phyloP scores from a whole-genome alignment of 1,139 yeast species.

The Williopsis jadinii region DNA sequence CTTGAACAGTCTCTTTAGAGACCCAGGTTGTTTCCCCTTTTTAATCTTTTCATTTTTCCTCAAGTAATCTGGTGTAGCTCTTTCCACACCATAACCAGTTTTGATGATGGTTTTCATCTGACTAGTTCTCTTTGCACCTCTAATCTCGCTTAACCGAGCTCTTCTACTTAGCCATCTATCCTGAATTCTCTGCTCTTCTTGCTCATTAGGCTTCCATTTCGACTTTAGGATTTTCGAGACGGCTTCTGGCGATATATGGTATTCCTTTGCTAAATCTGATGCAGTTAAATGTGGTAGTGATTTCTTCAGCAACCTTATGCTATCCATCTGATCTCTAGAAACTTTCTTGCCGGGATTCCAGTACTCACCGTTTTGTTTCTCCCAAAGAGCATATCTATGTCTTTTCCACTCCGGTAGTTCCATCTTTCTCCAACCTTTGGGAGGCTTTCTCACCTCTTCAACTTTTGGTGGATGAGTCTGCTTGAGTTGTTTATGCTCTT shows the following conservation, averaged over 20 bases:
- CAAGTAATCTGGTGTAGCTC: not conserved
- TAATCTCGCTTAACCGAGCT: slow-evolving; percentile 21
- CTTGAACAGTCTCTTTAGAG: slow-evolving; percentile 6
- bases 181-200: slow-evolving; percentile 39
- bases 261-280: slow-evolving; percentile 55
- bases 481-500: not conserved
- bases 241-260: slow-evolving; percentile 75
- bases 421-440: slow-evolving; percentile 19
- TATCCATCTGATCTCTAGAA: slow-evolving; percentile 65
- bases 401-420: slow-evolving; percentile 57
- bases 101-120: slow-evolving; percentile 7
- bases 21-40: slow-evolving; percentile 4
- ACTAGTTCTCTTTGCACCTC: slow-evolving; percentile 5
- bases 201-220: slow-evolving; percentile 61
- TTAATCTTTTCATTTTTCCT: slow-evolving; percentile 2
- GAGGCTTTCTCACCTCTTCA: slow-evolving; percentile 1
- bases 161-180: slow-evolving; percentile 48
- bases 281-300: slow-evolving; percentile 55
- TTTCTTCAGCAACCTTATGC: slow-evolving; percentile 49
- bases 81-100: slow-evolving; percentile 1
- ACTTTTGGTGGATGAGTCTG: not conserved
- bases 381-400: slow-evolving; percentile 53
- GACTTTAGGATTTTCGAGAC: slow-evolving; percentile 73
- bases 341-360: slow-evolving; percentile 69
- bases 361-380: slow-evolving; percentile 45